A percentile compares a stretch with the other conserved stretches of the same genome.
Conservation (phyloP, 768 basidiomycete species). For the Leccinum subtestaceum region DNA sequence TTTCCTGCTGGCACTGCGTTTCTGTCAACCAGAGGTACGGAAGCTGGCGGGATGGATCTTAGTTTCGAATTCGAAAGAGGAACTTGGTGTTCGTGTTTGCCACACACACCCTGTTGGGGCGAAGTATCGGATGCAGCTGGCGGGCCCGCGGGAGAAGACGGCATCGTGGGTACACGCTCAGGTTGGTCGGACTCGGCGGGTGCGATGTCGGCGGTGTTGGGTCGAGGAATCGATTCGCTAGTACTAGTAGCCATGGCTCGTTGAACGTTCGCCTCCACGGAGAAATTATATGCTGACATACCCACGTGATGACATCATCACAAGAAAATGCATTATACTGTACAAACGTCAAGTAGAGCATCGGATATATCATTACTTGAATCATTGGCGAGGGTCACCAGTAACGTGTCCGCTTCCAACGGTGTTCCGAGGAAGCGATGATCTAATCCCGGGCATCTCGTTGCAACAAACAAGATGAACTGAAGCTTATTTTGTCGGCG, state of each 20-base stretch:
- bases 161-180: background rate
- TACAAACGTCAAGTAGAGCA: background rate
- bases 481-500: background rate
- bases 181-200: slow-evolving; percentile 4
- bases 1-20: slow-evolving; percentile 27
- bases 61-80: background rate
- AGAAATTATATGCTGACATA: slow-evolving; percentile 1
- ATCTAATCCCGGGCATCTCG: background rate
- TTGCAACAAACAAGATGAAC: background rate
- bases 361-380: background rate
- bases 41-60: slow-evolving; percentile 23
- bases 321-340: background rate
- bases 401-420: background rate
- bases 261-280: background rate
- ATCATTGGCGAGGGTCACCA: background rate
- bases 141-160: slow-evolving; percentile 27
- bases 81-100: background rate
- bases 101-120: slow-evolving; percentile 39
- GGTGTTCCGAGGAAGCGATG: background rate
- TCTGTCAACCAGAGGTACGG: slow-evolving; percentile 37
- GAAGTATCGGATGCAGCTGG: slow-evolving; percentile 29
- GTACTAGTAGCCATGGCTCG: slow-evolving; percentile 4
- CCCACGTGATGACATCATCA: slow-evolving; percentile 30
- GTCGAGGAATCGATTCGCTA: slow-evolving; percentile 1
- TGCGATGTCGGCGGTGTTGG: background rate